Evolutionary conservation across 768 basidiomycete genomes (phyloP).

Genomic region (Mycena venus): DNA sequence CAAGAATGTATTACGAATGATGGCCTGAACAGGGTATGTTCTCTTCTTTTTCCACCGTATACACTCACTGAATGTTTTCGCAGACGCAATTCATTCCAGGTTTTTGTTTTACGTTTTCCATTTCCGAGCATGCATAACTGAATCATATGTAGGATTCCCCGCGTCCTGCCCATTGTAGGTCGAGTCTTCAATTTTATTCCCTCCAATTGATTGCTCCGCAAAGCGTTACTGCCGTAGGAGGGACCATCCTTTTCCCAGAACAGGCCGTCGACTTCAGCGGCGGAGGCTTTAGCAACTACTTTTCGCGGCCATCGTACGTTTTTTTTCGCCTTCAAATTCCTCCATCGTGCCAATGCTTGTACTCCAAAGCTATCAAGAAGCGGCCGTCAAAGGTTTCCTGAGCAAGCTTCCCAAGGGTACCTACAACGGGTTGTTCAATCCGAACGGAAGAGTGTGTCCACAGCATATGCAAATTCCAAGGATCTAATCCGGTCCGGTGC

Average conservation of each 20-base stretch:
- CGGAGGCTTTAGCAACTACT: slow-evolving; percentile 60
- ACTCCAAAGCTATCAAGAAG: slow-evolving; percentile 50
- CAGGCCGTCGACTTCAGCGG: slow-evolving; percentile 39
- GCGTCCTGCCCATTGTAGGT: slow-evolving; percentile 35
- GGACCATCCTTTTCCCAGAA: slow-evolving; percentile 32
- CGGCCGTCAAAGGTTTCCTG: slow-evolving; percentile 44
- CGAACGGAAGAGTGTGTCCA: slow-evolving; percentile 34
- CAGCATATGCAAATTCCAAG: background rate
- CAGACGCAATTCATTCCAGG: slow-evolving; percentile 34
- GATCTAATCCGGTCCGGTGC: background rate
- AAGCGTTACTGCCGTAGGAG: slow-evolving; percentile 36
- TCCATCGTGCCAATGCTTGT: background rate
- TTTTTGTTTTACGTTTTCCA: background rate
- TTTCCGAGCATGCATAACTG: background rate
- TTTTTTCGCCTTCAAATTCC: background rate
- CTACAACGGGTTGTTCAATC: slow-evolving; percentile 45
- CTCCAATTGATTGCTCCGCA: background rate
- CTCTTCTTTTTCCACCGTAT: background rate
- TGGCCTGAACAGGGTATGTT: slow-evolving; percentile 52
- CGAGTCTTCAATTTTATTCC: background rate
- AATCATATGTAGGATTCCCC: slow-evolving; percentile 23
- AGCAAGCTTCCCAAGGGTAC: slow-evolving; percentile 36
- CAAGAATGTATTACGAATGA: slow-evolving; percentile 62
- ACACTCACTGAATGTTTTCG: background rate
- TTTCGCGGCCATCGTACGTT: slow-evolving; percentile 43